These are phyloP conservation scores for Mycena filopes DNA, from an alignment of 768 basidiomycete genomes.

Conservation along the genomic window DNA sequence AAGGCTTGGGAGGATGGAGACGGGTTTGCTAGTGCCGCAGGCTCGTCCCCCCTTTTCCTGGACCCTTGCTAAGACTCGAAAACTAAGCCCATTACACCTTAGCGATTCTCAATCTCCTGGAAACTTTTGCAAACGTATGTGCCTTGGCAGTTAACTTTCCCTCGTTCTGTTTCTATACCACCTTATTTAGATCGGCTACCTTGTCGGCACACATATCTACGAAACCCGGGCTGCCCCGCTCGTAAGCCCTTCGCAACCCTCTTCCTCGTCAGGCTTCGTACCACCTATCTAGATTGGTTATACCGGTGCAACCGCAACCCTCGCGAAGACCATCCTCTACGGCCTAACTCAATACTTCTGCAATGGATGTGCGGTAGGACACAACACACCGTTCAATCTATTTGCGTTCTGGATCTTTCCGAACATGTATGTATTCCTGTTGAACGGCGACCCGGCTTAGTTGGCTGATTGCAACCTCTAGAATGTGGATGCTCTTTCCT, in stretches of 20 bases:
- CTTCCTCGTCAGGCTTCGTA: no score
- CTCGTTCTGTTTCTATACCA: conserved; percentile 2
- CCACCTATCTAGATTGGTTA: no score
- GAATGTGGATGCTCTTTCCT: conserved; percentile 37
- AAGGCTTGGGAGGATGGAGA: conserved; percentile 67
- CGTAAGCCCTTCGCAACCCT: no score
- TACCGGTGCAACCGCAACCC: conserved; percentile 73
- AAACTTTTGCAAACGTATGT: conserved; percentile 72
- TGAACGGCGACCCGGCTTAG: no score
- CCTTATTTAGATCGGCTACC: conserved; percentile 56
- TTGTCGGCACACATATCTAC: conserved; percentile 70
- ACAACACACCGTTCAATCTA: conserved; percentile 62
- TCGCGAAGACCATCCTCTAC: conserved; percentile 83
- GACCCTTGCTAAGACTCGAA: neutral
- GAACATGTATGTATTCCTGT: conserved; percentile 62
- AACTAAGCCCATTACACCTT: conserved; percentile 8
- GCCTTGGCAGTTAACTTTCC: neutral
- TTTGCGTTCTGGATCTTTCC: conserved; percentile 75
- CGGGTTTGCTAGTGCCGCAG: conserved; percentile 83
- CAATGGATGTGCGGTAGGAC: conserved; percentile 69
- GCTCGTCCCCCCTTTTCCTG: conserved; percentile 48
- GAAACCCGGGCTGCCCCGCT: conserved; percentile 66
- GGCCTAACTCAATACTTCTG: conserved; percentile 71
- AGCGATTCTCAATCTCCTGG: conserved; percentile 82
- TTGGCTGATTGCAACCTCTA: no score